Evolutionary conservation across 352 stramenopile genomes (phyloP).

Genomic region (Phytopythium delawarense): DNA sequence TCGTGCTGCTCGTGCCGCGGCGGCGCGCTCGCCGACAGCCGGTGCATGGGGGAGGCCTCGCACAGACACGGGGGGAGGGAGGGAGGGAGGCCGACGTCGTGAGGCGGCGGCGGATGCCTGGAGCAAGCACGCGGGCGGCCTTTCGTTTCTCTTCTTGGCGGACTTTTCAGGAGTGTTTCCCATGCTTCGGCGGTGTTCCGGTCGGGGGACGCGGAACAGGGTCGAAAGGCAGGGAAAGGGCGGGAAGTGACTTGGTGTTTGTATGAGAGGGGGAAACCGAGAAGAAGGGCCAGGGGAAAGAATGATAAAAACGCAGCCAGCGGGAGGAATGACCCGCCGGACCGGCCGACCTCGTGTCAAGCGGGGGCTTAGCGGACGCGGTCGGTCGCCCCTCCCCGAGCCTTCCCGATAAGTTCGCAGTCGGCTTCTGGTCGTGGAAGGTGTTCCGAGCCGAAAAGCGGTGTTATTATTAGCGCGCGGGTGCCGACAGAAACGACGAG

Average conservation of each 20-base stretch:
- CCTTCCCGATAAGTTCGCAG: neutral
- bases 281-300: neutral
- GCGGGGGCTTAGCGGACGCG: neutral
- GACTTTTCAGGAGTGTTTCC: neutral
- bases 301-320: neutral
- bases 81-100: neutral
- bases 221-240: neutral
- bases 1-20: neutral
- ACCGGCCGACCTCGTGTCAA: neutral
- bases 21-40: neutral
- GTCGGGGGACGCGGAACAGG: neutral
- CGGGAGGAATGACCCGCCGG: neutral
- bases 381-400: neutral
- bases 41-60: neutral
- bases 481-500: no score
- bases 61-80: neutral
- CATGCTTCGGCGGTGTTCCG: constrained; percentile 1
- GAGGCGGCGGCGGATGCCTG: neutral
- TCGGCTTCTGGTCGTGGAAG: neutral
- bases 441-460: no score
- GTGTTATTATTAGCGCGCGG: no score
- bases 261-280: neutral
- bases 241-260: neutral
- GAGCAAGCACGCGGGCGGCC: neutral
- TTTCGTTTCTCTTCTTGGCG: neutral